These are phyloP conservation scores for Rossbeevera mucosa DNA, from an alignment of 768 basidiomycete genomes.

Conservation along the genomic window DNA sequence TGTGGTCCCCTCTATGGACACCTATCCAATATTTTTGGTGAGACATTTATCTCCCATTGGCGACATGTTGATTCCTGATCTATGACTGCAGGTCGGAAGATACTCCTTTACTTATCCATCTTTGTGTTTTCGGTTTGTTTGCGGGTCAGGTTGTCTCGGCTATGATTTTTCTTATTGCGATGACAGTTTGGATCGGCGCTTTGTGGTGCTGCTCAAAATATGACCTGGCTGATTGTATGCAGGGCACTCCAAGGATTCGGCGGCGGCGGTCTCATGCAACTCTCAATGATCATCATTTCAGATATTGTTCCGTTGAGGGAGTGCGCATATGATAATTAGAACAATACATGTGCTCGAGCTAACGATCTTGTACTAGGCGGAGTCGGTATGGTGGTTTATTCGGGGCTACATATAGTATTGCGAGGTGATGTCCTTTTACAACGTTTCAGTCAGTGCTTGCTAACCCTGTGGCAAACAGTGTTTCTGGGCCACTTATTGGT, in stretches of 20 bases:
- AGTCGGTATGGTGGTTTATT: neutral
- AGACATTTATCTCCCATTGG: neutral
- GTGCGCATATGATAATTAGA: conserved; percentile 35
- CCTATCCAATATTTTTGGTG: conserved; percentile 53
- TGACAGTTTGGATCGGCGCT: conserved; percentile 68
- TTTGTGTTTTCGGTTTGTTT: conserved; percentile 56
- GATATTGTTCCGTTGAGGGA: conserved; percentile 81
- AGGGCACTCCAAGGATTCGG: conserved; percentile 83
- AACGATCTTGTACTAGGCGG: neutral
- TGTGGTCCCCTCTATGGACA: conserved; percentile 74
- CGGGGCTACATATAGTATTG: neutral
- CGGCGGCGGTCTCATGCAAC: conserved; percentile 70
- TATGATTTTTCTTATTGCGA: conserved; percentile 2
- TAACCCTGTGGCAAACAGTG: conserved; percentile 32
- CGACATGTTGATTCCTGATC: neutral
- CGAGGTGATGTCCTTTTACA: neutral
- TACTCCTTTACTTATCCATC: conserved; percentile 61
- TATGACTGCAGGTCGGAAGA: conserved; percentile 50
- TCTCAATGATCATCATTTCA: conserved; percentile 72
- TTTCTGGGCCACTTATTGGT: conserved; percentile 76
- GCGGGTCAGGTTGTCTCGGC: neutral
- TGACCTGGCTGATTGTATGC: conserved; percentile 71
- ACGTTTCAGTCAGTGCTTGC: conserved; percentile 27
- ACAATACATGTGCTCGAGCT: neutral
- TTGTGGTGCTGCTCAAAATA: conserved; percentile 74